Percentiles rank a stretch among this genome's conserved stretches.
These are phyloP conservation scores for Trypanosoma conorhini DNA, from an alignment of 208 protist genomes.

Conservation along the genomic window DNA sequence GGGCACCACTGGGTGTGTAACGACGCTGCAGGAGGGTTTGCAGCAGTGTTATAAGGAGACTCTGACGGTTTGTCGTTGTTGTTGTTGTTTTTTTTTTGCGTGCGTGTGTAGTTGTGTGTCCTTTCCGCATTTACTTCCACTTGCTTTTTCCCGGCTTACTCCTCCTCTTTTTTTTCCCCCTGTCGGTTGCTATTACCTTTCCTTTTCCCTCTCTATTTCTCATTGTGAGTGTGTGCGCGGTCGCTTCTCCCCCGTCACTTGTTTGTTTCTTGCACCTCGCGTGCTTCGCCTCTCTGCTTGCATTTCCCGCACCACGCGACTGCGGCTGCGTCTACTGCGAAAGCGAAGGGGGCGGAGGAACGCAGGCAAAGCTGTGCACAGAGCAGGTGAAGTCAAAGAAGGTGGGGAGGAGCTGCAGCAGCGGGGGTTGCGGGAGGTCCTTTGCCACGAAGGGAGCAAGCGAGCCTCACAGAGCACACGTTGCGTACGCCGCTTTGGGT, in stretches of 20 bases:
- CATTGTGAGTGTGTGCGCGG: neutral
- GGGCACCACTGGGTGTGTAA: neutral
- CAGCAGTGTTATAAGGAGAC: neutral
- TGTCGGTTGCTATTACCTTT: neutral
- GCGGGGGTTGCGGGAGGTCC: neutral
- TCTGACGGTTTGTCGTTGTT: slow-evolving; percentile 1
- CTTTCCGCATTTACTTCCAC: neutral
- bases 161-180: neutral
- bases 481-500: neutral
- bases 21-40: neutral
- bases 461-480: neutral
- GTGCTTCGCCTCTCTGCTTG: neutral
- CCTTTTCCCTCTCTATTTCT: neutral
- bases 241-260: too few species aligned
- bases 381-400: too few species aligned
- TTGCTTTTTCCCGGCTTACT: neutral
- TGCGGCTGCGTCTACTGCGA: neutral
- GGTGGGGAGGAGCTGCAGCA: neutral
- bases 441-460: neutral
- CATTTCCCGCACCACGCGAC: neutral
- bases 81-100: slow-evolving; percentile 14
- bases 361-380: too few species aligned
- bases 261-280: neutral
- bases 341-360: neutral
- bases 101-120: too few species aligned